Percentiles rank a stretch among this genome's conserved stretches.
Conservation (phyloP, 495 filamentous ascomycete species). For the Evansstolkia leycettana region DNA sequence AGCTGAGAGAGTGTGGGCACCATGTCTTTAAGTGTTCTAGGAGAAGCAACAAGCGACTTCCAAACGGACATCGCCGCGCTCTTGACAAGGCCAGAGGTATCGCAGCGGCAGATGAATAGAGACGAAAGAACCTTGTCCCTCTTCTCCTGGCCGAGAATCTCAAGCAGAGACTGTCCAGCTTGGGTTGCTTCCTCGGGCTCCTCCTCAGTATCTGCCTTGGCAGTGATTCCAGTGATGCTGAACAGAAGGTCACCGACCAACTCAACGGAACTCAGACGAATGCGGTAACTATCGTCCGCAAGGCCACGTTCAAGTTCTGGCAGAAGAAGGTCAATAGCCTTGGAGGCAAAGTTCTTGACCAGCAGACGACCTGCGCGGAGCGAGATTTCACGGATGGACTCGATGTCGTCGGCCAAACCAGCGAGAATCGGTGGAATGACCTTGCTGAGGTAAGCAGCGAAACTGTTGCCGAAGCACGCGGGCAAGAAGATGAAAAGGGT, state of each 20-base stretch:
- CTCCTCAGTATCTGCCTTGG: slow-evolving; percentile 67
- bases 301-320: slow-evolving; percentile 92
- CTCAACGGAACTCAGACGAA: slow-evolving; percentile 94
- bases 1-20: slow-evolving; percentile 88
- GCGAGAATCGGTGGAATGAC: slow-evolving; percentile 94
- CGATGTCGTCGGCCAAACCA: slow-evolving; percentile 89
- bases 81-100: slow-evolving; percentile 87
- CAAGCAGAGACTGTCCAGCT: slow-evolving; percentile 79
- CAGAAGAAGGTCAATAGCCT: slow-evolving; percentile 84
- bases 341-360: slow-evolving; percentile 94
- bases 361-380: slow-evolving; percentile 84
- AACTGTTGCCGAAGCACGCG: slow-evolving; percentile 97
- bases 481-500: slow-evolving; percentile 98
- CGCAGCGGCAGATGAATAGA: slow-evolving; percentile 93
- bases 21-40: slow-evolving; percentile 85
- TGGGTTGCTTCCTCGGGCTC: slow-evolving; percentile 69
- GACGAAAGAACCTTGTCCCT: slow-evolving; percentile 90
- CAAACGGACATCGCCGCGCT: slow-evolving; percentile 85
- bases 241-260: slow-evolving; percentile 93
- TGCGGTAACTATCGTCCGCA: slow-evolving; percentile 91
- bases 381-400: slow-evolving; percentile 88
- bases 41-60: slow-evolving; percentile 92
- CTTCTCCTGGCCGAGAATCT: slow-evolving; percentile 89
- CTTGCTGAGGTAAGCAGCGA: slow-evolving; percentile 85
- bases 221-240: slow-evolving; percentile 92